A percentile compares a stretch with the other conserved stretches of the same genome.
phyloP scores from a whole-genome alignment of 176 grass and related monocot species.

The Secale cereale region DNA sequence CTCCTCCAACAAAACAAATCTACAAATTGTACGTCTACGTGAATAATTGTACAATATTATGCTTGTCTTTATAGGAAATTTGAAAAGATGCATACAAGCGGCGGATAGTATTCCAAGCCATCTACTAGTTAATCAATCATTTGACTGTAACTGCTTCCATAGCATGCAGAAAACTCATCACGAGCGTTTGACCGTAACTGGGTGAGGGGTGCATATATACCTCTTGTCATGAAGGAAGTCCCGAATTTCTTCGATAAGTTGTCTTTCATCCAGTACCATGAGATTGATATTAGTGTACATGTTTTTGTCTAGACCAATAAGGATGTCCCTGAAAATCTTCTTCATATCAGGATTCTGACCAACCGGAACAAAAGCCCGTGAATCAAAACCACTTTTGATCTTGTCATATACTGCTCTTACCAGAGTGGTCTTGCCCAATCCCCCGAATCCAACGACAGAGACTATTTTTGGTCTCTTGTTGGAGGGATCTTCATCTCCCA shows the following conservation, averaged over 20 bases:
- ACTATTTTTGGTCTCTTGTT: not conserved
- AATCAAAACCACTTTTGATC: not conserved
- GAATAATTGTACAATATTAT: no score
- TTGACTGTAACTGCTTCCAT: no score
- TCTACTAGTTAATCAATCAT: no score
- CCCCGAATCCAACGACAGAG: not conserved
- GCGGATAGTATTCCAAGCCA: no score
- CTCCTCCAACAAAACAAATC: no score
- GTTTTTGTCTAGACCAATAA: not conserved
- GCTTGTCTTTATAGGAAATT: no score
- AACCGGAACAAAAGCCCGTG: not conserved
- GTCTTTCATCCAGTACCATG: not conserved
- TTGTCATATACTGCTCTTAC: not conserved
- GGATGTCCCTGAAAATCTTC: not conserved
- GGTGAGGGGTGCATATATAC: not conserved
- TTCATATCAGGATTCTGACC: not conserved
- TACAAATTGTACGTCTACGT: no score
- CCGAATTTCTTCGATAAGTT: not conserved
- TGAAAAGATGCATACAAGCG: no score
- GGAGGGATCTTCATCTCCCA: no score
- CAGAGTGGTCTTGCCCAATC: conserved; percentile 13
- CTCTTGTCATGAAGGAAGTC: not conserved
- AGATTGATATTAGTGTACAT: not conserved
- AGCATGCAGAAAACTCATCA: no score
- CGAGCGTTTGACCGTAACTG: no score